These are phyloP conservation scores for Schoenoplectus triqueter DNA, from an alignment of 202 grass and related monocot species.

Conservation along the genomic window DNA sequence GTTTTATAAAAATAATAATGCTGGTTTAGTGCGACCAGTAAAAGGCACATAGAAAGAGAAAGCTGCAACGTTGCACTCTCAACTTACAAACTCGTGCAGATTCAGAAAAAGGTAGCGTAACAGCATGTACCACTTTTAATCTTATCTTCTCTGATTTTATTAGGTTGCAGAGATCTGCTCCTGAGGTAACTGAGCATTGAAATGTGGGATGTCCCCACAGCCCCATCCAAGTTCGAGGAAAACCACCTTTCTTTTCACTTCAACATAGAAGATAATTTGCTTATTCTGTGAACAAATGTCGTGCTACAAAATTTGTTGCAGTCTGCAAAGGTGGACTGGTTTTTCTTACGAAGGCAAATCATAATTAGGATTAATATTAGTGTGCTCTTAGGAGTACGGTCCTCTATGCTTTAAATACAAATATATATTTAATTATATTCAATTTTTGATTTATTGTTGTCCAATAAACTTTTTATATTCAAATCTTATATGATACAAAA, in stretches of 20 bases:
- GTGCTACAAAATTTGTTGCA: neutral
- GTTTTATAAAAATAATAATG: neutral
- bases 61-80: conserved; percentile 8
- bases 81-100: conserved; percentile 31
- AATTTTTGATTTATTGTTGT: too few relatives aligned
- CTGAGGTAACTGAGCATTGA: conserved; percentile 21
- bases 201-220: conserved; percentile 32
- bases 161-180: conserved; percentile 31
- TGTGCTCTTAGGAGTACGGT: too few relatives aligned
- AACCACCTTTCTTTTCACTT: conserved; percentile 22
- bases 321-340: neutral
- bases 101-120: conserved; percentile 17
- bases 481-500: too few relatives aligned
- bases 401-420: too few relatives aligned
- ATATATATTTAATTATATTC: too few relatives aligned
- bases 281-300: neutral
- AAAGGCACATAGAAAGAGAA: conserved; percentile 24
- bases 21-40: neutral
- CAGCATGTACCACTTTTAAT: conserved; percentile 29
- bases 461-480: too few relatives aligned
- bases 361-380: too few relatives aligned
- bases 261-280: neutral
- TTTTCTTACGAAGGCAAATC: neutral
- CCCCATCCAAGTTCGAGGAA: conserved; percentile 8
- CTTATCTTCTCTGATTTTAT: conserved; percentile 38